Base-by-base conservation (phyloP, 75 land plant species). In the Picea sitchensis region DNA sequence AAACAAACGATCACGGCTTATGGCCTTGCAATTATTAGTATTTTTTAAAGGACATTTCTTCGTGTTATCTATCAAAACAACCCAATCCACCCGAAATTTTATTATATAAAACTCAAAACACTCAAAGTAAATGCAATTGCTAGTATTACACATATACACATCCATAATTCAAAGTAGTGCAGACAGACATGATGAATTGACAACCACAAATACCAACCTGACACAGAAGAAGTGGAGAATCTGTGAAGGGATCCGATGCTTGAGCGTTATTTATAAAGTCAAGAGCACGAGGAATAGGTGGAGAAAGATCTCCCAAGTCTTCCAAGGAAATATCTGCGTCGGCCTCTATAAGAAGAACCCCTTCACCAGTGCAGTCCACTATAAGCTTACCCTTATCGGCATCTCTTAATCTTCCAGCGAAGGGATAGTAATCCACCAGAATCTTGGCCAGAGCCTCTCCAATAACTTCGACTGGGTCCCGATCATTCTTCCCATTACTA, bases 321-420 rank as follows among this genome's bases (percentile, higher is more conserved):
- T 84, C 87, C 5, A 96, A 60, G 0, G 7, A 32, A 51, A 84
- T 85, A 12, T 89, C 85, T 0, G 97, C 92, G 11, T 82, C 84
- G 32, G 99, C 96, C 74, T 92, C 95, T n/a, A 94, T 95, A 62
- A 96, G 91, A 20, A 92, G 83, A 36, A 91, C 95, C 1, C 99
- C 99, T 61, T 96, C 90, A 0, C 82, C 92, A 0, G 87, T 85
- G 82, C 91, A 92, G 60, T 94, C 87, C 59, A 94, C 90, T 12
- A 86, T 83, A 44, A 94, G 91, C 82, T 92, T 94, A 80, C 79
- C 85, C 59, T 91, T 91, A 0, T 75, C 18, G 85, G 95, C 91
- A 75, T 92, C 80, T 2, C 92, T 91, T 17, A 96, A 75, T 73
- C 95, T 65, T 14, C 99, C 99, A 3, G 99, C 97, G 20, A 94